Percentiles rank a stretch among this genome's conserved stretches.
These are phyloP conservation scores for Porphyrellus cyaneotinctus DNA, from an alignment of 768 basidiomycete species.

Conservation along the genomic window DNA sequence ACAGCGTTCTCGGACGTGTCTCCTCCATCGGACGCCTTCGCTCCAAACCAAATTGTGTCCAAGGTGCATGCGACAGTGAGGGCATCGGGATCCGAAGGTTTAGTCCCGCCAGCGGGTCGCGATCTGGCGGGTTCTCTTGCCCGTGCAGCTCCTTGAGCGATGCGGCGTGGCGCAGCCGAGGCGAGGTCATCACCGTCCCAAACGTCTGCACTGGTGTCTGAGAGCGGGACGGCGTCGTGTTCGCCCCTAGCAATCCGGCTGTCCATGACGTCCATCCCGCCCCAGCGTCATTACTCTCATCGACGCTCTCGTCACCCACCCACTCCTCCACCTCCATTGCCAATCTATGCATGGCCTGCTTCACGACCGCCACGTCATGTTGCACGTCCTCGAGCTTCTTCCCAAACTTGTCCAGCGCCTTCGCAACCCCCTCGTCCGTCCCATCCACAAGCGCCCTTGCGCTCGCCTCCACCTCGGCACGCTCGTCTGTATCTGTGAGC, in stretches of 20 bases:
- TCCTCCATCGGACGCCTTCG: slow-evolving; percentile 9
- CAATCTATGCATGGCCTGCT: slow-evolving; percentile 51
- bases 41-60: slow-evolving; percentile 17
- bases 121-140: slow-evolving; percentile 1
- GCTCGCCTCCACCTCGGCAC: slow-evolving; percentile 43
- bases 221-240: slow-evolving; percentile 35
- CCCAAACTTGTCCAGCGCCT: slow-evolving; percentile 45
- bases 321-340: background rate
- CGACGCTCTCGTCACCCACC: background rate
- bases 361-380: slow-evolving; percentile 71
- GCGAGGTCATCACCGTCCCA: slow-evolving; percentile 66
- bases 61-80: background rate
- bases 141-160: slow-evolving; percentile 33
- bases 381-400: slow-evolving; percentile 68
- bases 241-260: slow-evolving; percentile 45
- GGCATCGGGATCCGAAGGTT: slow-evolving; percentile 58
- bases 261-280: slow-evolving; percentile 48
- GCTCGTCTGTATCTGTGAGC: slow-evolving; percentile 12
- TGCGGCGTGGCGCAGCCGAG: slow-evolving; percentile 48
- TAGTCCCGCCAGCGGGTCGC: slow-evolving; percentile 40
- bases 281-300: background rate
- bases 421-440: slow-evolving; percentile 21
- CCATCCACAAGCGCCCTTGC: slow-evolving; percentile 39
- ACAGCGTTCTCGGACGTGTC: slow-evolving; percentile 46
- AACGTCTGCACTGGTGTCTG: slow-evolving; percentile 55